Percentiles rank a stretch among this genome's conserved stretches.
phyloP scores from a whole-genome alignment of 2,329 filamentous ascomycete genomes.

The Claviceps monticola region DNA sequence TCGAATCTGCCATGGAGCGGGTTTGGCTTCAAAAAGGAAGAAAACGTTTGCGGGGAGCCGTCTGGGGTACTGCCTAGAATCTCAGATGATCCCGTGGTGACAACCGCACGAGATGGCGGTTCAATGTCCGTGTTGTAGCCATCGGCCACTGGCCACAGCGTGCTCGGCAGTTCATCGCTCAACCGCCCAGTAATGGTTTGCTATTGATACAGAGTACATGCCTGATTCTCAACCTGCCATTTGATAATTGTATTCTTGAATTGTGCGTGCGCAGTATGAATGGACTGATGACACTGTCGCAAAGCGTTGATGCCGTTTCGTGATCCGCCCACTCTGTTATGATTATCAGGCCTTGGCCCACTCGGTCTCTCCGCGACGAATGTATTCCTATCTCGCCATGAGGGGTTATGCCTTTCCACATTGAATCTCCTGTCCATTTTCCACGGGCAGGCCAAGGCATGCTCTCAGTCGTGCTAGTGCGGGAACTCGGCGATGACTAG shows the following conservation, averaged over 20 bases:
- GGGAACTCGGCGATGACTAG: neutral
- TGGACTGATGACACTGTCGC: neutral
- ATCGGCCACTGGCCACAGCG: neutral
- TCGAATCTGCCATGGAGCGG: neutral
- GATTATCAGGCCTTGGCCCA: neutral
- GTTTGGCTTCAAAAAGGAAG: neutral
- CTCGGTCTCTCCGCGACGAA: neutral
- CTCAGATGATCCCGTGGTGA: neutral
- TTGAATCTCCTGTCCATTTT: neutral
- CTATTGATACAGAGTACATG: neutral
- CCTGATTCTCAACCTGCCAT: neutral
- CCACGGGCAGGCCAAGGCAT: neutral
- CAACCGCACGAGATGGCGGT: neutral
- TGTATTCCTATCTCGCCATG: neutral
- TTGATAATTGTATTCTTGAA: neutral
- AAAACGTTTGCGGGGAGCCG: conserved; percentile 6
- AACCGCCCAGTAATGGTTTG: neutral
- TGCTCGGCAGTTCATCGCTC: neutral
- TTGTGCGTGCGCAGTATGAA: neutral
- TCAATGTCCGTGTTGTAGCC: neutral
- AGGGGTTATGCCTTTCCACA: neutral
- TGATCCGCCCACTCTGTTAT: neutral
- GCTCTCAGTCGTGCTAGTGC: neutral
- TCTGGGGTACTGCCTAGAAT: conserved; percentile 1
- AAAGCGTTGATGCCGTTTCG: neutral